phyloP scores from a whole-genome alignment of 2,329 filamentous ascomycete species.

The Ophiocordyceps unilateralis region DNA sequence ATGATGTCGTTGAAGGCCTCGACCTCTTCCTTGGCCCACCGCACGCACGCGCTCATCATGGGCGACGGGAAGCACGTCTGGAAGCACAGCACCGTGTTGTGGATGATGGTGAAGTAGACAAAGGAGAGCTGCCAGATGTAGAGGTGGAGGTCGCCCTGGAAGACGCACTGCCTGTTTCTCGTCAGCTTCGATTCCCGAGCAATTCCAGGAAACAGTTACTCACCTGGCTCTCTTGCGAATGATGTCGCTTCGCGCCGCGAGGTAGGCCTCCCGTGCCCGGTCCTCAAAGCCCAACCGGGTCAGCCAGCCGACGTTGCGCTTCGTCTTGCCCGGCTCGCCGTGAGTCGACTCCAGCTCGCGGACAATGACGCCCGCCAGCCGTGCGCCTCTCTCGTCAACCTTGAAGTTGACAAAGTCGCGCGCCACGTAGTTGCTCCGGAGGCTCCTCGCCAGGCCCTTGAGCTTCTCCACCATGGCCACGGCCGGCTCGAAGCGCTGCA shows the following conservation, averaged over 20 bases:
- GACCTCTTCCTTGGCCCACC: slow-evolving; percentile 93
- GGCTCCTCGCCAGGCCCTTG: slow-evolving; percentile 56
- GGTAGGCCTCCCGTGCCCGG: slow-evolving; percentile 69
- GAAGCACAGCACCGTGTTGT: slow-evolving; percentile 82
- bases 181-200: not conserved
- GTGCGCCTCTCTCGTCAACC: slow-evolving; percentile 67
- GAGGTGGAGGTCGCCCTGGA: slow-evolving; percentile 79
- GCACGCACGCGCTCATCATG: slow-evolving; percentile 88
- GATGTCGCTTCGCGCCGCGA: slow-evolving; percentile 58
- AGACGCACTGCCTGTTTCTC: slow-evolving; percentile 62
- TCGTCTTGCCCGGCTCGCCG: slow-evolving; percentile 59
- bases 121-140: slow-evolving; percentile 94
- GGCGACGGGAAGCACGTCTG: slow-evolving; percentile 70
- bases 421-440: slow-evolving; percentile 73
- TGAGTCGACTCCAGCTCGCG: slow-evolving; percentile 65
- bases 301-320: slow-evolving; percentile 69
- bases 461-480: slow-evolving; percentile 75
- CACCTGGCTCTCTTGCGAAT: slow-evolving; percentile 75
- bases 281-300: slow-evolving; percentile 80
- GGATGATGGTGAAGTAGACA: slow-evolving; percentile 87
- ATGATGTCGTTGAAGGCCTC: slow-evolving; percentile 80
- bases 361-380: slow-evolving; percentile 59
- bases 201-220: not conserved
- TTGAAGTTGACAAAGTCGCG: slow-evolving; percentile 89
- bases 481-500: slow-evolving; percentile 74